Base-by-base conservation (phyloP, 768 basidiomycete genomes). In the Pulveroboletus frians region DNA sequence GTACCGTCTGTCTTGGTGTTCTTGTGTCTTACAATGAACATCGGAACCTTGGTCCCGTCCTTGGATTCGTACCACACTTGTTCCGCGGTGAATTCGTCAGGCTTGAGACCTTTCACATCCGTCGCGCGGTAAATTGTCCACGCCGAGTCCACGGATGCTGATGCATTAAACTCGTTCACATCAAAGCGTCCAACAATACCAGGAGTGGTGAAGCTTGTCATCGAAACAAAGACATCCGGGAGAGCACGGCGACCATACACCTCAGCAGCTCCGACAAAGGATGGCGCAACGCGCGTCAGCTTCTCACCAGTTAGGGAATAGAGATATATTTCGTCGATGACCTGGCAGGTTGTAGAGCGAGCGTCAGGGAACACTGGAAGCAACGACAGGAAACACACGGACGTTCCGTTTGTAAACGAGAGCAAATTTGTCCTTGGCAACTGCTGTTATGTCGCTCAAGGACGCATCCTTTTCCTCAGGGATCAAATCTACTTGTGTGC, bases 21-120 rank as follows among this genome's bases (percentile, higher is more conserved):
- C 63, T 84, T 84, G 62, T 86, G 87, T 40, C 81, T 77, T 18
- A 90, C 85, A 53, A 92, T 76, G 60, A 90, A 92, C 89, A 92
- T 91, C 2, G 90, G 90, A 31, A 92, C 72, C 46, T 74, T 77
- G 5, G 87, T 90, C 2, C 87, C 87, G 59, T 92, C 90, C 64
- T 84, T 86, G 66, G 81, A 83, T 17, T 73, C 64, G 59, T 83
- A 92, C 84, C 89, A 92, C 17, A 89, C 84, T 69, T 92, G 89
- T 49, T 76, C 75, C 29, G 81, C 72, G 27, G 78, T 72, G 56
- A 92, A 92, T 39, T 92, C 86, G 8, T 81, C 77, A 0, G 79
- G 72, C 43, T 76, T 71, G 31, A 92, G 68, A 4, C 83, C 85
- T 18, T 73, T 74, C 13, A 89, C 76, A 35, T 74, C 60, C 1